Evolutionary conservation across 73 alveolate genomes (phyloP).

Genomic region (Blepharisma japonicum): DNA sequence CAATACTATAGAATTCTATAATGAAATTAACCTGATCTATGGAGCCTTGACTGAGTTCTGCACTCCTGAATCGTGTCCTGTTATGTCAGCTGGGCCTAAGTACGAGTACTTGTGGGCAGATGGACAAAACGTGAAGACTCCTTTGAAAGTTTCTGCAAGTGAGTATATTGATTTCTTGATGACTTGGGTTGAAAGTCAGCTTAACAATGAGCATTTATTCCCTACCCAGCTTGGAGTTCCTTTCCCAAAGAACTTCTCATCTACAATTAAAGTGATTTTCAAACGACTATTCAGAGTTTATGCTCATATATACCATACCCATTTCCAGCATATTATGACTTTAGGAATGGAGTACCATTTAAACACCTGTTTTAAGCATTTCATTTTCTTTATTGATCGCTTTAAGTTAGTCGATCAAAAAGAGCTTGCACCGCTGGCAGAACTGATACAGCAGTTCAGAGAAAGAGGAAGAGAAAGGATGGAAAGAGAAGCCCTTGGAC

Average conservation of each 20-base stretch:
- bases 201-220: slow-evolving; percentile 91
- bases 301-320: slow-evolving; percentile 98
- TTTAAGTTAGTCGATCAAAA: slow-evolving; percentile 91
- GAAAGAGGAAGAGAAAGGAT: slow-evolving; percentile 74
- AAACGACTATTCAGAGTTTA: slow-evolving; percentile 98
- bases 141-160: slow-evolving; percentile 93
- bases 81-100: slow-evolving; percentile 91
- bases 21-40: slow-evolving; percentile 63
- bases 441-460: slow-evolving; percentile 83
- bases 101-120: slow-evolving; percentile 98
- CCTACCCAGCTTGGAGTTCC: slow-evolving; percentile 78
- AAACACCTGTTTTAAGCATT: slow-evolving; percentile 91
- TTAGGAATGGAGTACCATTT: slow-evolving; percentile 83
- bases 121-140: slow-evolving; percentile 93
- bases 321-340: slow-evolving; percentile 94
- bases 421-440: slow-evolving; percentile 96
- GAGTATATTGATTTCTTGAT: slow-evolving; percentile 95
- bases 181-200: slow-evolving; percentile 97
- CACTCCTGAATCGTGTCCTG: slow-evolving; percentile 83
- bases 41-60: slow-evolving; percentile 78
- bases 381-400: slow-evolving; percentile 88
- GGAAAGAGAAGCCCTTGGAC: too few relatives aligned
- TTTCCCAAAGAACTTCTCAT: slow-evolving; percentile 51
- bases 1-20: slow-evolving; percentile 85
- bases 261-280: slow-evolving; percentile 90